Conservation (phyloP, 257 asterid genomes). For the Petunia axillaris region DNA sequence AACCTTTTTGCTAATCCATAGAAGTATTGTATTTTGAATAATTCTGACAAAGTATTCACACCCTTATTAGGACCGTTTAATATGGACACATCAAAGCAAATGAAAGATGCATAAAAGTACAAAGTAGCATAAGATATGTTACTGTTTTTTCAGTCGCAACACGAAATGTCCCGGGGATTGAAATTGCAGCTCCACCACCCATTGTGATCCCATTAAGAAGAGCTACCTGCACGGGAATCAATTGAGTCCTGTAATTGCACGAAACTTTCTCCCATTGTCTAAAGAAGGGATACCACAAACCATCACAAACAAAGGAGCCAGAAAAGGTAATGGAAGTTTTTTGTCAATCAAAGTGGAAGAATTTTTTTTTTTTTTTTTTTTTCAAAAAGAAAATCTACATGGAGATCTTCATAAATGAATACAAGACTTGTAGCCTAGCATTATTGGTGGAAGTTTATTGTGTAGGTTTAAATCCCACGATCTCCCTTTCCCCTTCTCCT, state of each 20-base stretch:
- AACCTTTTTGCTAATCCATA: background rate
- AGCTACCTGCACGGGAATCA: constrained; percentile 67
- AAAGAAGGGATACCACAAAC: too few species aligned
- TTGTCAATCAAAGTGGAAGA: too few species aligned
- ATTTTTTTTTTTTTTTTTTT: too few species aligned
- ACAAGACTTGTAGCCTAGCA: too few species aligned
- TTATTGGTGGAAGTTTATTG: too few species aligned
- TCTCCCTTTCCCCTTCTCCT: too few species aligned
- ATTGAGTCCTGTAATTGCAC: background rate
- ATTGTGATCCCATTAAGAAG: constrained; percentile 84
- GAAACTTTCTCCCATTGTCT: background rate
- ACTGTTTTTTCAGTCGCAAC: constrained; percentile 93
- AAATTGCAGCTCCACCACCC: constrained; percentile 98
- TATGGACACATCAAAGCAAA: background rate
- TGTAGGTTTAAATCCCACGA: too few species aligned
- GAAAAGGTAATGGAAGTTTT: too few species aligned
- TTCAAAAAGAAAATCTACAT: too few species aligned
- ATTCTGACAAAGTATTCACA: background rate
- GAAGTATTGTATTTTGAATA: background rate
- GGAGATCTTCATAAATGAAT: too few species aligned
- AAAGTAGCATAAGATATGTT: constrained; percentile 9
- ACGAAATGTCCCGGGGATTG: constrained; percentile 87
- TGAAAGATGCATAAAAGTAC: background rate
- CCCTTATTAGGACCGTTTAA: background rate
- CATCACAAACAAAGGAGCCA: too few species aligned